phyloP scores from a whole-genome alignment of 257 asterid genomes.

The Hygrophila difformis region DNA sequence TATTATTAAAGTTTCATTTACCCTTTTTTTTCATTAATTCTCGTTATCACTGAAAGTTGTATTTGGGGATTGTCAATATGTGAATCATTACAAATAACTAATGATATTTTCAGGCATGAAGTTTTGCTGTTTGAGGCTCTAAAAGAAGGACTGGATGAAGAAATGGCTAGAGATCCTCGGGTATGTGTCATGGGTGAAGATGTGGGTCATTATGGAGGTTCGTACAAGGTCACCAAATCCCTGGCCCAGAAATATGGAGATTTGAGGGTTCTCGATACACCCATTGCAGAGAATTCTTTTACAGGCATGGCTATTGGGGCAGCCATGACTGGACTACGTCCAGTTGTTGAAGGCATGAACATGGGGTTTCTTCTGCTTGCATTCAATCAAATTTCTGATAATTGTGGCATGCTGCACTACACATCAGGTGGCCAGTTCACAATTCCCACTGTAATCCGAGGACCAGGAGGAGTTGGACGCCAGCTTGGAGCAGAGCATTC shows the following conservation, averaged over 20 bases:
- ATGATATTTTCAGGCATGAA: conserved; percentile 30
- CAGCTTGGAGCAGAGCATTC: conserved; percentile 59
- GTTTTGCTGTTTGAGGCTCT: conserved; percentile 47
- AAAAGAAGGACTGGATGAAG: conserved; percentile 47
- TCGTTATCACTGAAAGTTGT: too few species aligned
- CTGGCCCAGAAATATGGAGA: conserved; percentile 40
- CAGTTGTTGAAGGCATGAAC: conserved; percentile 49
- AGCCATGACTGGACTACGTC: conserved; percentile 49
- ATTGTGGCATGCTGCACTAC: conserved; percentile 55
- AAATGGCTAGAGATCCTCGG: conserved; percentile 49
- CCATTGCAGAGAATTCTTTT: conserved; percentile 47
- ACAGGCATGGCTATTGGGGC: conserved; percentile 54
- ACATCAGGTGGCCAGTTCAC: conserved; percentile 54
- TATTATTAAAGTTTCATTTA: not conserved
- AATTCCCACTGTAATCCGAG: conserved; percentile 47
- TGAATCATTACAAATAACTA: not conserved
- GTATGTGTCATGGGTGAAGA: conserved; percentile 48
- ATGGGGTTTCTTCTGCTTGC: conserved; percentile 50
- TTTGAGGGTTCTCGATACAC: conserved; percentile 48
- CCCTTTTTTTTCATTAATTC: not conserved
- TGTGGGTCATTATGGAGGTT: conserved; percentile 54
- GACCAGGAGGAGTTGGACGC: conserved; percentile 61
- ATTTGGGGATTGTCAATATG: too few species aligned
- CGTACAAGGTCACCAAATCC: conserved; percentile 41
- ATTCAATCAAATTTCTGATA: conserved; percentile 51